Base-by-base conservation (phyloP, 164 flowering plant species). In the Houttuynia cordata region DNA sequence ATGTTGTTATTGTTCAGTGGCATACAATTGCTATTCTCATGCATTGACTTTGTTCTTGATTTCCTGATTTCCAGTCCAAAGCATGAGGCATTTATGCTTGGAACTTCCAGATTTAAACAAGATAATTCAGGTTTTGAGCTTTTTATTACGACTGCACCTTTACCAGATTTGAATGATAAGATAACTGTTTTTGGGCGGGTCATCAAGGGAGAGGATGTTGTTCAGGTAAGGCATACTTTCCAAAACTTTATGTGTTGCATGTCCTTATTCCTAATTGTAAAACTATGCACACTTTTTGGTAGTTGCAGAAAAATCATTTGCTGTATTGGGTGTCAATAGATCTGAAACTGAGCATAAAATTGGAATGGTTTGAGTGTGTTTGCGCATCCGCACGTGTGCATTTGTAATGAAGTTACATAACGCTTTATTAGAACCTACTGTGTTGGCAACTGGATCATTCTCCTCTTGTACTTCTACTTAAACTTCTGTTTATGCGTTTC, bases 11-110 rank as follows among this genome's bases (percentile, higher is more conserved):
- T 45, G 56, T 23, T 53, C 8, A 23, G 22, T 53, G 10, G 17
- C 49, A 45, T 45, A 45, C 49, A 45, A 12, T 17, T 45, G 49
- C 2, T 45, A n/a, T 45, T 45, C 17, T 12, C 49, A 45, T 45
- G 2, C 6, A 30, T 21, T 24, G 22, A 57, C 24, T 30, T 6
- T 25, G 21, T 24, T 19, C 23, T 51, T 37, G 39, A n/a, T 57
- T 57, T 57, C 3, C 25, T 57, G 9, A 34, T 57, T 17, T 60
- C 37, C 79, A 93, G 99, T 67, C 73, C 81, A 51, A 91, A 88
- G 80, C 97, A 88, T 61, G 98, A 85, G 68, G 95, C 92, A 5
- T 92, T 92, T 76, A 84, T 92, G 95, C 82, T 92, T 66, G 98
- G 98, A 68, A 92, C 98, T 70, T 75, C 93, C 19, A 88, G 80